Base-by-base conservation (phyloP, 148 eudicot species). In the Chenopodium album region DNA sequence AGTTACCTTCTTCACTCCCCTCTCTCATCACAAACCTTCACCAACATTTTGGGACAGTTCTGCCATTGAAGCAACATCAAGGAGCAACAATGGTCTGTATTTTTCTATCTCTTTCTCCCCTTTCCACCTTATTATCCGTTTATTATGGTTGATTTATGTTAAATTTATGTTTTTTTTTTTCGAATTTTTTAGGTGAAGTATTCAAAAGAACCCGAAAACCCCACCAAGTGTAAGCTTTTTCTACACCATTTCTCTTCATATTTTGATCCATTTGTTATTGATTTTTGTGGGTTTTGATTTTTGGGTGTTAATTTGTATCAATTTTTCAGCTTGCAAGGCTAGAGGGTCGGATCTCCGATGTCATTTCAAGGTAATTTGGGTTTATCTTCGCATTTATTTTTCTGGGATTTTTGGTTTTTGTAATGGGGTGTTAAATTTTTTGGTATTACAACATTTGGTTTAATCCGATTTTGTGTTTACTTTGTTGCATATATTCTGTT, bases 271-370 rank as follows among this genome's bases (percentile, higher is more conserved):
- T 10, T 65, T 67, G 44, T 26, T 11, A 1, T 22, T 32, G 7
- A 9, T 28, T 65, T 54, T 63, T 46, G 41, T 71, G 48, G 70
- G 37, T 32, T 77, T 31, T 56, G 20, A 7, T 28, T 47, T 59
- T 46, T 64, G n/a, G n/a, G 48, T 31, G 9, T 32, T 9, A 7
- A 31, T 26, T 7, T 47, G 26, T 23, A 10, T 73, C 5, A 17
- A 34, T 3, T 62, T 80, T 60, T 9, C 88, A 92, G 95, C 95
- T 77, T 92, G 95, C 91, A 92, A 90, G 82, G 93, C 95, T 34
- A 81, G 92, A 78, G 93, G 95, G 0, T 83, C 92, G 9, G 95
- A 88, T 87, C 95, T 92, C 81, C 80, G 95, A 64, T 87, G 82
- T 75, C 95, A 92, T 82, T 92, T 92, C 81, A 90, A 92, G 95